These are phyloP conservation scores for Solanum hybrid DNA, from an alignment of 305 asterid species.

Conservation along the genomic window DNA sequence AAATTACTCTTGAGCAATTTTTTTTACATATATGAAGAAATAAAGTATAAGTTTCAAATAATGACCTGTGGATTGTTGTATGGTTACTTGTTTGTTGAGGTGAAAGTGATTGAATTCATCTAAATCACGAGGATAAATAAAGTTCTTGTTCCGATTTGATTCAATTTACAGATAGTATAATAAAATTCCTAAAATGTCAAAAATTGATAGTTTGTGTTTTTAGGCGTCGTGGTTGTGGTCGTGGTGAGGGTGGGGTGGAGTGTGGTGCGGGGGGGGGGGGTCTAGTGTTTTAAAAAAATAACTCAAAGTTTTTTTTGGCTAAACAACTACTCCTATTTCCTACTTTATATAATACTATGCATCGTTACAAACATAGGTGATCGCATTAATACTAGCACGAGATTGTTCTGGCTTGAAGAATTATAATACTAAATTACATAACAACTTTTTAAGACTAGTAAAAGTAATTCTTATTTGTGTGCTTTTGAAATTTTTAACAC, in stretches of 20 bases:
- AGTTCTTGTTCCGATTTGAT: not conserved
- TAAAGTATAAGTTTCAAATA: no score
- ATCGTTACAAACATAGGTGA: not conserved
- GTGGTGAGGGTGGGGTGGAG: not conserved
- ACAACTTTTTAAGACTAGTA: not conserved
- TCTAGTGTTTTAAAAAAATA: not conserved
- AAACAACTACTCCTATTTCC: not conserved
- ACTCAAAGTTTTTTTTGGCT: no score
- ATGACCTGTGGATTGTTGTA: not conserved
- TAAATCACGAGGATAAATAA: not conserved
- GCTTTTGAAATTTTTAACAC: not conserved
- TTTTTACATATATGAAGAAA: not conserved
- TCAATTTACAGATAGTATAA: no score
- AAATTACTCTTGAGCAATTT: not conserved
- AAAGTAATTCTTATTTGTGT: no score
- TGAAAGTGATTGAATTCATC: not conserved
- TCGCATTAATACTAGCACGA: not conserved
- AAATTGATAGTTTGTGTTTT: not conserved
- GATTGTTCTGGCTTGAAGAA: not conserved
- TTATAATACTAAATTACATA: not conserved
- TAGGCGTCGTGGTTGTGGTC: not conserved
- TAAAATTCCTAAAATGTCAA: not conserved
- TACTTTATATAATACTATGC: not conserved
- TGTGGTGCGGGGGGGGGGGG: not conserved
- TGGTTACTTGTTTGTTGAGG: not conserved